phyloP scores from a whole-genome alignment of 2,329 filamentous ascomycete genomes.

The Immersiporthe knoxdaviesiana region DNA sequence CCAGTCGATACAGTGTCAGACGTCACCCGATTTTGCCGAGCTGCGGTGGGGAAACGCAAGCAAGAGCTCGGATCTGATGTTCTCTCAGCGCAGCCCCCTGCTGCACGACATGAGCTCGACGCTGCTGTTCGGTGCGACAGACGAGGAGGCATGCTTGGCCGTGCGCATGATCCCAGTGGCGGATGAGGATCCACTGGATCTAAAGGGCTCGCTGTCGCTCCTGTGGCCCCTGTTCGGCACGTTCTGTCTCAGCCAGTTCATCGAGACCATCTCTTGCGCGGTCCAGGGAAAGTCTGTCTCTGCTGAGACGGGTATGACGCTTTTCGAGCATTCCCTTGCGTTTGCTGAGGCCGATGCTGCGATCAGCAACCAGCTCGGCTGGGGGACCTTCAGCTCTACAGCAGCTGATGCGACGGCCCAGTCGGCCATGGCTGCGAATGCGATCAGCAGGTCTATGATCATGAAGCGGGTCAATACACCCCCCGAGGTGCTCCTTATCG shows the following conservation, averaged over 20 bases:
- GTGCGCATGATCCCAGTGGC: conserved; percentile 70
- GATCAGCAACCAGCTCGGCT: conserved; percentile 77
- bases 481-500: conserved; percentile 84
- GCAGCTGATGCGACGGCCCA: conserved; percentile 49
- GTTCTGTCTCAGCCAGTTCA: conserved; percentile 76
- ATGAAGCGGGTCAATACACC: conserved; percentile 83
- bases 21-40: conserved; percentile 70
- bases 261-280: conserved; percentile 86
- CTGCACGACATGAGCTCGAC: conserved; percentile 73
- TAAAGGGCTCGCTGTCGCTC: conserved; percentile 77
- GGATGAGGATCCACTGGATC: conserved; percentile 54
- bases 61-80: conserved; percentile 69
- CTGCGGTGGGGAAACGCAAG: conserved; percentile 71
- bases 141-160: conserved; percentile 74
- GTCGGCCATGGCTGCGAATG: conserved; percentile 41
- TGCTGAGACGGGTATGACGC: conserved; percentile 91
- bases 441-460: conserved; percentile 67
- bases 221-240: conserved; percentile 77
- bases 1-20: conserved; percentile 90
- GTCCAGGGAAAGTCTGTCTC: conserved; percentile 80
- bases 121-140: conserved; percentile 73
- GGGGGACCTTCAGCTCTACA: conserved; percentile 62
- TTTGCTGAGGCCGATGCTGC: conserved; percentile 95
- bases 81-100: conserved; percentile 69
- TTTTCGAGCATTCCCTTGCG: conserved; percentile 93